phyloP scores from a whole-genome alignment of 352 stramenopile species.

The Plasmopara halstedii region DNA sequence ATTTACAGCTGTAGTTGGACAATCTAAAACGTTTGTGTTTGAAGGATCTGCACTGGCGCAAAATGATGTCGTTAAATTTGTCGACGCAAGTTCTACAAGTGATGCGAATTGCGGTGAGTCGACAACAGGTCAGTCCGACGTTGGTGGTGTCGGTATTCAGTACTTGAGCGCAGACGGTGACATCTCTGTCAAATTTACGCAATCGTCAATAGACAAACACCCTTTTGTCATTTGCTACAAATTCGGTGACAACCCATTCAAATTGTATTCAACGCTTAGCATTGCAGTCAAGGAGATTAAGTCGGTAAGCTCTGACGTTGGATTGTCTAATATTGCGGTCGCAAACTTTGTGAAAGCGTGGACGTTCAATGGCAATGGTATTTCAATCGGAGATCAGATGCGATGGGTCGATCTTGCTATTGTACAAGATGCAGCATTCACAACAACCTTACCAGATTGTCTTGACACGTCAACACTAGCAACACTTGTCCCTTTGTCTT shows the following conservation, averaged over 20 bases:
- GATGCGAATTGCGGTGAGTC: conserved; percentile 44
- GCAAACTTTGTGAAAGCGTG: conserved; percentile 45
- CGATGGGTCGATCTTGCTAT: conserved; percentile 43
- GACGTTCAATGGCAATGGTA: conserved; percentile 35
- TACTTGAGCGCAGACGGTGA: conserved; percentile 17
- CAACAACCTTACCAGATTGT: conserved; percentile 27
- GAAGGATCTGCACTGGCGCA: conserved; percentile 28
- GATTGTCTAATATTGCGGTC: conserved; percentile 34
- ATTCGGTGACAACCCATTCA: conserved; percentile 61
- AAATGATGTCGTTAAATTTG: conserved; percentile 56
- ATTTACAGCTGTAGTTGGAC: conserved; percentile 41
- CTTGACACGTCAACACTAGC: conserved; percentile 29
- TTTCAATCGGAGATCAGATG: conserved; percentile 35
- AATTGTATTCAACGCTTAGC: conserved; percentile 36
- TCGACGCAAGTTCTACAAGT: conserved; percentile 44
- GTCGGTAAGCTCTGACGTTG: conserved; percentile 22
- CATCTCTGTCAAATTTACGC: conserved; percentile 30
- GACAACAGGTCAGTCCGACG: conserved; percentile 35
- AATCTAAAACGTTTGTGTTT: conserved; percentile 43
- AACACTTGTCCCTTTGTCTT: conserved; percentile 10
- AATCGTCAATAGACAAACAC: conserved; percentile 28
- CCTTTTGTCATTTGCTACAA: conserved; percentile 64
- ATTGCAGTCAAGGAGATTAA: conserved; percentile 51
- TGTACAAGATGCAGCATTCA: conserved; percentile 21
- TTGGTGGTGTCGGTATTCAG: conserved; percentile 33